Evolutionary conservation across 306 rosid species (phyloP).

Genomic region (Dalbergia cochinchinensis): DNA sequence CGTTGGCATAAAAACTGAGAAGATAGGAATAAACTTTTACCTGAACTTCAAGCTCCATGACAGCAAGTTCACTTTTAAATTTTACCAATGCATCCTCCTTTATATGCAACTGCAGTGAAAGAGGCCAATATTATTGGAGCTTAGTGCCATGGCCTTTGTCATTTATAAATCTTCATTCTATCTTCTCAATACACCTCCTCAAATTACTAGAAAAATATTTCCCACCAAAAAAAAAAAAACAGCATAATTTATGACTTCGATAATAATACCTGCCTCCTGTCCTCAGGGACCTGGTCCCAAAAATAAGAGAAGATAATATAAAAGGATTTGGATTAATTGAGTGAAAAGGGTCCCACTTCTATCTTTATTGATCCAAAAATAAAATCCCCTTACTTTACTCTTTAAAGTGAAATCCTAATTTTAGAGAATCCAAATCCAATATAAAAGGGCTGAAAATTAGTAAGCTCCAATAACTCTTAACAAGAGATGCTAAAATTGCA

Average conservation of each 20-base stretch:
- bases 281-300: background rate
- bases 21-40: constrained; percentile 52
- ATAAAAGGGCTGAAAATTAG: background rate
- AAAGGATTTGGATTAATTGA: background rate
- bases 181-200: constrained; percentile 24
- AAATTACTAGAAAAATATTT: background rate
- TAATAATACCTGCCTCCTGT: background rate
- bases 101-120: constrained; percentile 64
- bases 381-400: too few relatives aligned
- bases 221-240: constrained; percentile 3
- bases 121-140: constrained; percentile 29
- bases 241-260: background rate
- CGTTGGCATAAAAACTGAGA: constrained; percentile 30
- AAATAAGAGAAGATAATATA: background rate
- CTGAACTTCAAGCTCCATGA: constrained; percentile 86
- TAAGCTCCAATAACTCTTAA: background rate
- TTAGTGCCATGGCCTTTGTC: constrained; percentile 27
- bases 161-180: constrained; percentile 26
- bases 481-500: background rate
- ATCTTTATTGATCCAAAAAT: too few relatives aligned
- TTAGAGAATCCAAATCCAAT: background rate
- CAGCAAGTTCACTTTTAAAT: constrained; percentile 83
- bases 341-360: too few relatives aligned
- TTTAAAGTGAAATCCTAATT: too few relatives aligned
- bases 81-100: constrained; percentile 84